These are phyloP conservation scores for Diaporthe vexans DNA, from an alignment of 2,329 filamentous ascomycete genomes.

Conservation along the genomic window DNA sequence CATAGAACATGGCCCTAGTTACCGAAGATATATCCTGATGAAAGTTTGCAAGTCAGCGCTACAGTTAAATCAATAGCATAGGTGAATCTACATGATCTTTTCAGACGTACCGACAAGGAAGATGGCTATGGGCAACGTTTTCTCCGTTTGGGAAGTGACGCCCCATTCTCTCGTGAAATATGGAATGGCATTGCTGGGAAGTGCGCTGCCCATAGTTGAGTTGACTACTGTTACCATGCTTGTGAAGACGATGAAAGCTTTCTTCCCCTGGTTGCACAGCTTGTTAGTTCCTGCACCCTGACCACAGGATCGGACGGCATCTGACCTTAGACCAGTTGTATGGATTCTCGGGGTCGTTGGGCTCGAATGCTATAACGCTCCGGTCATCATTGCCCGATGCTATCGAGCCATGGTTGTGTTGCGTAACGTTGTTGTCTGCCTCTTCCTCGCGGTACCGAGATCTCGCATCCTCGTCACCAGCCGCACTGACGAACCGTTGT, in stretches of 20 bases:
- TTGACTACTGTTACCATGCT: conserved; percentile 75
- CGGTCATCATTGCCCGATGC: conserved; percentile 48
- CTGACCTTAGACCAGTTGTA: conserved; percentile 63
- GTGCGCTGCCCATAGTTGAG: conserved; percentile 74
- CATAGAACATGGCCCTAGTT: conserved; percentile 43
- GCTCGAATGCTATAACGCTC: conserved; percentile 60
- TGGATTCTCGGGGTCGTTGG: conserved; percentile 65
- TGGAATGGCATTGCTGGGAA: conserved; percentile 74
- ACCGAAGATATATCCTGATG: conserved; percentile 69
- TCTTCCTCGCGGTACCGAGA: conserved; percentile 58
- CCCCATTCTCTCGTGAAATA: conserved; percentile 71
- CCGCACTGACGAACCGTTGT: conserved; percentile 43
- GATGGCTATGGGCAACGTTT: conserved; percentile 71
- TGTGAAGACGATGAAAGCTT: conserved; percentile 66
- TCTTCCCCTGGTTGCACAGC: conserved; percentile 63
- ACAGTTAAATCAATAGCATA: not conserved
- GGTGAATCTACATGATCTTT: not conserved
- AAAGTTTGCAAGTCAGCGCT: not conserved
- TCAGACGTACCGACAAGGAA: conserved; percentile 65
- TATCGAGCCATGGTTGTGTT: conserved; percentile 47
- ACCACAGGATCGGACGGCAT: no score
- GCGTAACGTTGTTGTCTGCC: conserved; percentile 52
- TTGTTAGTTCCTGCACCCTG: conserved; percentile 35
- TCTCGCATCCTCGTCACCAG: conserved; percentile 58
- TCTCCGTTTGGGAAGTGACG: conserved; percentile 61